These are phyloP conservation scores for Aphanomyces cochlioides DNA, from an alignment of 352 stramenopile species.

Conservation along the genomic window DNA sequence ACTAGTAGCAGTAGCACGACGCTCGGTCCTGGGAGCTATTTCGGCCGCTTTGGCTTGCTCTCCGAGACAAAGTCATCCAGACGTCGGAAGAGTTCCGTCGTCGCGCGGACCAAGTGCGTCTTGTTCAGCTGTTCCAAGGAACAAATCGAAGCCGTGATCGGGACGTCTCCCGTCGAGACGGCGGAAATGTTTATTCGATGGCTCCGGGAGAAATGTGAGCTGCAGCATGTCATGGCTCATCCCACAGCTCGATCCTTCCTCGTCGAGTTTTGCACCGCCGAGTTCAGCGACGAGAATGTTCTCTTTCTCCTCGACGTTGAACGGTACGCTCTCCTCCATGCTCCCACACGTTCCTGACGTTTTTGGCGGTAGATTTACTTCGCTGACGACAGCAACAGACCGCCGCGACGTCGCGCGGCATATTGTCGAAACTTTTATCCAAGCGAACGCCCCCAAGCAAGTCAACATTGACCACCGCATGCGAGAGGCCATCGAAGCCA, in stretches of 20 bases:
- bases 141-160: slow-evolving; percentile 47
- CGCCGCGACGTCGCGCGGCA: slow-evolving; percentile 25
- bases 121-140: slow-evolving; percentile 52
- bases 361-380: not conserved
- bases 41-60: slow-evolving; percentile 47
- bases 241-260: slow-evolving; percentile 56
- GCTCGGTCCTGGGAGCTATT: slow-evolving; percentile 64
- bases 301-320: slow-evolving; percentile 69
- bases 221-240: slow-evolving; percentile 59
- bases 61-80: no score
- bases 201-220: slow-evolving; percentile 63
- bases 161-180: slow-evolving; percentile 50
- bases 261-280: slow-evolving; percentile 57
- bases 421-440: slow-evolving; percentile 59
- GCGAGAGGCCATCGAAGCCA: slow-evolving; percentile 44
- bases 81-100: slow-evolving; percentile 19
- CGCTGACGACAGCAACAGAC: not conserved
- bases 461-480: slow-evolving; percentile 65
- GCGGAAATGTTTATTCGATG: slow-evolving; percentile 72
- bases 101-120: slow-evolving; percentile 51
- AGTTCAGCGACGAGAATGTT: slow-evolving; percentile 80
- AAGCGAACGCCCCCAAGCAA: slow-evolving; percentile 54
- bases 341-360: not conserved
- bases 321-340: slow-evolving; percentile 32
- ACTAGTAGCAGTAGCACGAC: slow-evolving; percentile 32